Evolutionary conservation across 2,329 filamentous ascomycete species (phyloP), one percentile per base, ranked within the genome.

Genomic region (Aphanocladium album): DNA sequence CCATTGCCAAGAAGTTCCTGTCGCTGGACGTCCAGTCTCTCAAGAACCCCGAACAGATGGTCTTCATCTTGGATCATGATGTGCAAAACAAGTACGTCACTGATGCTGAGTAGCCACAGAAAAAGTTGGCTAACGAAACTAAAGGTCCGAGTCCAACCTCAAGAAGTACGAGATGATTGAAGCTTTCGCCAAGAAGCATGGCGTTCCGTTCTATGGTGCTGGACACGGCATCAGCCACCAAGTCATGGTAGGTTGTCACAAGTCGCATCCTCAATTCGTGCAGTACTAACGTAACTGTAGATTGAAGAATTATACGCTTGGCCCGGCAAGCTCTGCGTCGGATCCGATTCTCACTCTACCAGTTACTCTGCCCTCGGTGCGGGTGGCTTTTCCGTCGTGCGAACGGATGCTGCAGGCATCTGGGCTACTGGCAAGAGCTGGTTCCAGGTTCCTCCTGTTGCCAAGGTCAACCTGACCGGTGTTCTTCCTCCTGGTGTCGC

Each of bases 21-120:
- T n/a, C n/a, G n/a, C n/a, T n/a, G n/a, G n/a, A n/a, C n/a, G n/a
- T n/a, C n/a, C n/a, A n/a, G n/a, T n/a, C n/a, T n/a, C n/a, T 96
- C 68, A 81, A 90, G 66, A 77, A 93, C 71, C 82, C 81, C 2
- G 76, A 80, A 21, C 92, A 96, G 76, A 79, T 95, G 30, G 89
- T 96, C 21, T 52, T 95, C 79, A 89, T 90, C 0, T 76, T 96
- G 2, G 92, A 96, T 69, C 93, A 96, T 70, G 91, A 96, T 67
- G 89, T 96, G 0, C 90, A 96, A 71, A 95, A 96, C 73, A 90
- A n/a, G n/a, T n/a, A n/a, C n/a, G n/a, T n/a, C n/a, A n/a, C n/a
- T n/a, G n/a, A n/a, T n/a, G n/a, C n/a, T n/a, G n/a, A n/a, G n/a
- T n/a, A n/a, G n/a, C n/a, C n/a, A n/a, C n/a, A n/a, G n/a, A n/a